Conservation (phyloP, 2,329 filamentous ascomycete genomes). For the Fusarium redolens region DNA sequence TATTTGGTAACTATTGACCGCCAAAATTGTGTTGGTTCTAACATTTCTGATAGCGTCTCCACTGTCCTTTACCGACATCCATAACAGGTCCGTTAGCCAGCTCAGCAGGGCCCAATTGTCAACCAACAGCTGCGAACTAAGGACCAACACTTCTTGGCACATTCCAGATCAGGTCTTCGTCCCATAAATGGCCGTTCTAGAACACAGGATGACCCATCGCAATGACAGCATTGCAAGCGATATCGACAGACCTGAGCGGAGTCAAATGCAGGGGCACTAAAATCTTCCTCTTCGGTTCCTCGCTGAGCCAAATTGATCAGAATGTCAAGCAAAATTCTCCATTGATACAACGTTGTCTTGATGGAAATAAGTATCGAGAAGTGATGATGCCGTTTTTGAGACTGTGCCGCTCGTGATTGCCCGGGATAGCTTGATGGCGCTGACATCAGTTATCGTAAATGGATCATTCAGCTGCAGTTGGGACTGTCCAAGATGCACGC, state of each 20-base stretch:
- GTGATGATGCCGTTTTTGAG: too few relatives aligned
- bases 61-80: accelerated
- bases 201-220: not conserved
- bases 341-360: not conserved
- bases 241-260: not conserved
- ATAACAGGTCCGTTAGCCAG: not conserved
- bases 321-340: not conserved
- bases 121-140: not conserved
- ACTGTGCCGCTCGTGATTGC: not conserved
- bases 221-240: not conserved
- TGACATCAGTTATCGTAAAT: not conserved
- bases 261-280: not conserved
- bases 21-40: not conserved
- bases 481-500: not conserved
- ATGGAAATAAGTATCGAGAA: not conserved
- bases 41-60: not conserved
- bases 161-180: not conserved
- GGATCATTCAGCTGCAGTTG: not conserved
- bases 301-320: not conserved
- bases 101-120: not conserved
- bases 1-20: not conserved
- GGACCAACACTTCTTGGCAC: not conserved
- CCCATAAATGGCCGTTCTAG: not conserved
- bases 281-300: not conserved
- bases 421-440: not conserved